phyloP scores from a whole-genome alignment of 2,329 filamentous ascomycete genomes.

The Aspergillus fumigatus region DNA sequence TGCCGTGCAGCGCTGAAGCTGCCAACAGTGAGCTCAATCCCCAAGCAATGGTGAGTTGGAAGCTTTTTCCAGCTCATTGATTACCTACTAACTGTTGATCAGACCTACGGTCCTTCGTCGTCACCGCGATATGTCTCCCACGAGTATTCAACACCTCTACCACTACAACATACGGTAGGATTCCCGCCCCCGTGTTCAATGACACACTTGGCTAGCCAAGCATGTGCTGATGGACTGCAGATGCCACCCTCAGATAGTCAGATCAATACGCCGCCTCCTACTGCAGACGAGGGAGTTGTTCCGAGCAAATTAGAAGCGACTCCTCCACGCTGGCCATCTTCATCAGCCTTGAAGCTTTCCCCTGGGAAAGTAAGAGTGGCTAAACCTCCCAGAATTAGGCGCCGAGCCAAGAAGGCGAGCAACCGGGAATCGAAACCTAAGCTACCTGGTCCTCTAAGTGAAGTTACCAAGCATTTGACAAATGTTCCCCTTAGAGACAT shows the following conservation, averaged over 20 bases:
- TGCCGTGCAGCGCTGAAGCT: constrained; percentile 5
- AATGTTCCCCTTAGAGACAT: constrained; percentile 69
- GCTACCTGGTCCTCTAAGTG: constrained; percentile 23
- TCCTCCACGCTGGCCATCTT: constrained; percentile 15
- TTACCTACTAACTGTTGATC: background rate
- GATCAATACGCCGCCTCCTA: constrained; percentile 22
- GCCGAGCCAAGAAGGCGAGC: constrained; percentile 8
- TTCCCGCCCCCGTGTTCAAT: background rate
- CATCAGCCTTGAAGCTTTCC: constrained; percentile 9
- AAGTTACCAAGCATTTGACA: constrained; percentile 30
- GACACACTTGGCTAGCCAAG: background rate
- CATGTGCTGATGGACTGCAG: constrained; percentile 4
- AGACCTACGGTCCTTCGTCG: constrained; percentile 17
- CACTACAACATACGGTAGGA: constrained; percentile 22
- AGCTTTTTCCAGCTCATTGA: background rate
- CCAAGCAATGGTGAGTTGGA: constrained; percentile 18
- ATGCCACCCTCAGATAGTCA: constrained; percentile 15
- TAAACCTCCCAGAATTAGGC: constrained; percentile 10
- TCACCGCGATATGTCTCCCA: constrained; percentile 8
- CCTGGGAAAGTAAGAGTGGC: constrained; percentile 9
- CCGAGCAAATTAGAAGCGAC: constrained; percentile 8
- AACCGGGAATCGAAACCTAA: constrained; percentile 4
- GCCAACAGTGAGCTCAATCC: constrained; percentile 7
- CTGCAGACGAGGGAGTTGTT: constrained; percentile 16
- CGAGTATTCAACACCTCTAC: constrained; percentile 13